phyloP scores from a whole-genome alignment of 2,329 filamentous ascomycete species.

The Calonectria crousiana region DNA sequence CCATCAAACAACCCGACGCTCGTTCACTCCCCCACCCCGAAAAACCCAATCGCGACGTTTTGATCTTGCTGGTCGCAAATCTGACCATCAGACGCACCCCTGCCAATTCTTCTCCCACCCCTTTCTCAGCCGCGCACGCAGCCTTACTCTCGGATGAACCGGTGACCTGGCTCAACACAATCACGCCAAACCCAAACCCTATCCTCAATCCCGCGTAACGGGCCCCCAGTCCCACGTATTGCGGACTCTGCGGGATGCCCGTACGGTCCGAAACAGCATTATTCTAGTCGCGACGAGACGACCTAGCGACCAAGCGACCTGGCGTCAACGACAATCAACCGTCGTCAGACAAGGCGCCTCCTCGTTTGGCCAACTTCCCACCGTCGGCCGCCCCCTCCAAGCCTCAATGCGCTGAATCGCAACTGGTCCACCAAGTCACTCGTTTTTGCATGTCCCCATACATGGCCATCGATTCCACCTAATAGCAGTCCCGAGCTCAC shows the following conservation, averaged over 20 bases:
- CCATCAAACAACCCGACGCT: slow-evolving; percentile 1
- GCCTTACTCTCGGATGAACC: slow-evolving; percentile 10
- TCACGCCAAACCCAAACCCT: slow-evolving; percentile 6
- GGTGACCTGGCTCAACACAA: slow-evolving; percentile 6
- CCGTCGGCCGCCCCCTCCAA: slow-evolving; percentile 7
- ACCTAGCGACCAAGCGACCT: neutral
- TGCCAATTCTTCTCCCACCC: neutral
- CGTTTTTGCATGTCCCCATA: slow-evolving; percentile 25
- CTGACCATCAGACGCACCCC: neutral
- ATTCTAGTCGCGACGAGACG: neutral
- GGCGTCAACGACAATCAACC: neutral
- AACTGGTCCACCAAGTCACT: slow-evolving; percentile 27
- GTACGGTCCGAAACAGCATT: slow-evolving; percentile 6
- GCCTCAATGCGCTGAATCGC: slow-evolving; percentile 20
- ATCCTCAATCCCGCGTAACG: slow-evolving; percentile 5
- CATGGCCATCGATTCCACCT: slow-evolving; percentile 13
- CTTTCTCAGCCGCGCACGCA: slow-evolving; percentile 8
- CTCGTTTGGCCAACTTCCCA: neutral
- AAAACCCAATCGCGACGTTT: neutral
- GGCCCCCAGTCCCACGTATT: slow-evolving; percentile 12
- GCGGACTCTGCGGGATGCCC: neutral
- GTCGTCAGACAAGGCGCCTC: neutral
- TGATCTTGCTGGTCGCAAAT: neutral
- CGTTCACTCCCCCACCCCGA: neutral
- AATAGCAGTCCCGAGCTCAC: neutral